phyloP scores from a whole-genome alignment of 2,329 filamentous ascomycete genomes.

The Trichoderma harzianum region DNA sequence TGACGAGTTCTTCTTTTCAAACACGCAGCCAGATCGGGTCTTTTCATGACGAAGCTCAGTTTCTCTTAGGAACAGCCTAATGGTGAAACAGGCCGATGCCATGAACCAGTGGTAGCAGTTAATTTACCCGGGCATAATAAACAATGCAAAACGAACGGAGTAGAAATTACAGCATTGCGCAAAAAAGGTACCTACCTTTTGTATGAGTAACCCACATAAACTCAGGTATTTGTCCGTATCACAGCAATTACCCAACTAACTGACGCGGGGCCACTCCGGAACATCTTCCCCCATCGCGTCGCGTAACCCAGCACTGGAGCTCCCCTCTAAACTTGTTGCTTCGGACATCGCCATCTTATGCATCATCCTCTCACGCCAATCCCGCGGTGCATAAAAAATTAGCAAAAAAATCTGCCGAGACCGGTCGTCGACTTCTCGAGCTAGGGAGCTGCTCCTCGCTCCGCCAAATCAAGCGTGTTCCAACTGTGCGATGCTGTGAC shows the following conservation, averaged over 20 bases:
- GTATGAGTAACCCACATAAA: background rate
- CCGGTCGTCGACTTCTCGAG: slow-evolving; percentile 1
- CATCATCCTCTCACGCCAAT: slow-evolving; percentile 13
- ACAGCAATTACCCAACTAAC: background rate
- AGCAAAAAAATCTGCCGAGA: slow-evolving; percentile 3
- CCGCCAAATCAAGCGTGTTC: background rate
- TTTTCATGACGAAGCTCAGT: background rate
- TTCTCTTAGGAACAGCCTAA: background rate
- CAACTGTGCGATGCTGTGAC: slow-evolving; percentile 26
- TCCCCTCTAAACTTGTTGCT: slow-evolving; percentile 15
- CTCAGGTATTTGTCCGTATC: background rate
- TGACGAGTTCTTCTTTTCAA: too few relatives aligned
- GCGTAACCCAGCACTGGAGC: slow-evolving; percentile 16
- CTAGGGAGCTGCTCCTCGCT: background rate
- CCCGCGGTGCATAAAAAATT: background rate
- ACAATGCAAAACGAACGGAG: background rate
- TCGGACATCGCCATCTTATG: slow-evolving; percentile 7
- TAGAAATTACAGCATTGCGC: background rate
- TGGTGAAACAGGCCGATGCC: background rate
- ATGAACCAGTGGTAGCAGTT: background rate
- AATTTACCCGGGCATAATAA: background rate
- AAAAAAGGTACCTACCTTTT: background rate
- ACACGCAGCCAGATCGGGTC: background rate
- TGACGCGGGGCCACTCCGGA: slow-evolving; percentile 17
- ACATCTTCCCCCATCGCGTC: slow-evolving; percentile 12